phyloP scores from a whole-genome alignment of 176 grass and related monocot genomes.

The Phoenix dactylifera region DNA sequence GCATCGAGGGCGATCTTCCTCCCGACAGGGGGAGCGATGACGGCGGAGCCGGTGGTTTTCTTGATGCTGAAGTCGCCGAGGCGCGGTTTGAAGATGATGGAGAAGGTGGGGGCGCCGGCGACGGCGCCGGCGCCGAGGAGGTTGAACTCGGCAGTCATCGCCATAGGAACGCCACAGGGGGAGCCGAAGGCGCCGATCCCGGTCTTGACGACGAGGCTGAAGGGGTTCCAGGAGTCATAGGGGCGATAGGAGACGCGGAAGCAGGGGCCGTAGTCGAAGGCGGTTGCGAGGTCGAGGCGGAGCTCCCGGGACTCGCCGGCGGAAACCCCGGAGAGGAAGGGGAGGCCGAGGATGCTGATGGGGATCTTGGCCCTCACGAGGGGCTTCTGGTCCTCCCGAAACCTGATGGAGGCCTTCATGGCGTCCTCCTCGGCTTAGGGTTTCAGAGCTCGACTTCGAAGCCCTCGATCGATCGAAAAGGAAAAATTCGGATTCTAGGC shows the following conservation, averaged over 20 bases:
- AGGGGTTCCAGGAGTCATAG: constrained; percentile 43
- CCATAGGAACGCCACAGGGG: constrained; percentile 42
- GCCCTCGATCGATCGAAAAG: no score
- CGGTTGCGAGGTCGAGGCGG: constrained; percentile 54
- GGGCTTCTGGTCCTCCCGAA: constrained; percentile 61
- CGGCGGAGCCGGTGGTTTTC: constrained; percentile 37
- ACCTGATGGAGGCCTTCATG: constrained; percentile 91
- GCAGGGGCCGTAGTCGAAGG: constrained; percentile 42
- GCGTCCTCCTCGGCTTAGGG: neutral
- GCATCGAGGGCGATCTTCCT: constrained; percentile 22
- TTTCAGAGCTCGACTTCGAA: no score
- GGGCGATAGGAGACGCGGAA: constrained; percentile 71
- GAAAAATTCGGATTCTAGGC: no score
- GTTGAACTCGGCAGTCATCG: constrained; percentile 71
- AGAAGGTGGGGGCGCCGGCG: constrained; percentile 35
- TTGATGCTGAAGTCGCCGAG: constrained; percentile 71
- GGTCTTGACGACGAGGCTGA: constrained; percentile 53
- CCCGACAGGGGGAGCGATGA: constrained; percentile 3
- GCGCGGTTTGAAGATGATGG: constrained; percentile 58
- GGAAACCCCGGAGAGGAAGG: constrained; percentile 66
- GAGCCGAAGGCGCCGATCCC: constrained; percentile 56
- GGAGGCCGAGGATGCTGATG: constrained; percentile 62
- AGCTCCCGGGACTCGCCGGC: constrained; percentile 57
- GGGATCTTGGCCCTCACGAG: constrained; percentile 72
- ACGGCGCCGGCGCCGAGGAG: constrained; percentile 30